phyloP scores from a whole-genome alignment of 306 rosid species.

The Inga oerstediana region DNA sequence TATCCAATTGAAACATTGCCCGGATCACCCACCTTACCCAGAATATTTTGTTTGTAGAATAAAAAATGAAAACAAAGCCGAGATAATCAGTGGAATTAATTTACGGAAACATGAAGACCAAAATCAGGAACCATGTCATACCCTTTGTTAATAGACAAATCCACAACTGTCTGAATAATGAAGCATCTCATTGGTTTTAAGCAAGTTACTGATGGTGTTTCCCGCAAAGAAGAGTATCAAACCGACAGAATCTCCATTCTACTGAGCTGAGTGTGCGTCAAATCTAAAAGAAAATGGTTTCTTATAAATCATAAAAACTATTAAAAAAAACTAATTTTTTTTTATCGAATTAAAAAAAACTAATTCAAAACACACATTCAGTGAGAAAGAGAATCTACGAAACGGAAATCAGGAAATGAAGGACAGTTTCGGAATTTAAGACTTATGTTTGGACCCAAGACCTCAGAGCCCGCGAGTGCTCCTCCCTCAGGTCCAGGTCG shows the following conservation, averaged over 20 bases:
- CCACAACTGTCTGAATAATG: not conserved
- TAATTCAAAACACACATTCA: not conserved
- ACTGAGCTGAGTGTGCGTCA: too few species aligned
- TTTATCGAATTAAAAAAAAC: too few species aligned
- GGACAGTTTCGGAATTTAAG: slow-evolving; percentile 35
- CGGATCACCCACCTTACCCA: slow-evolving; percentile 1
- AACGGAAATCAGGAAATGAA: not conserved
- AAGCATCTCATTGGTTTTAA: not conserved
- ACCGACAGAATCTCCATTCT: slow-evolving; percentile 33
- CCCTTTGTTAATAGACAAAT: not conserved
- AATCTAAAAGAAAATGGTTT: too few species aligned
- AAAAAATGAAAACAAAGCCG: not conserved
- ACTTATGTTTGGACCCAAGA: not conserved
- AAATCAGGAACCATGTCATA: too few species aligned
- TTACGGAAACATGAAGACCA: not conserved
- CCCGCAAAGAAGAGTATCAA: slow-evolving; percentile 29
- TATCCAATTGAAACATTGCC: slow-evolving; percentile 8
- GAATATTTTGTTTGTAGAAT: not conserved
- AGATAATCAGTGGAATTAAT: not conserved
- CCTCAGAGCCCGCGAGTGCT: not conserved
- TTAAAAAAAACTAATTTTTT: too few species aligned
- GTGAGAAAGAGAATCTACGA: not conserved
- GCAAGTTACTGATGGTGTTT: slow-evolving; percentile 13
- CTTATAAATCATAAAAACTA: too few species aligned
- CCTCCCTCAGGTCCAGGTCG: not conserved